These are phyloP conservation scores for Phytophthora meadii DNA, from an alignment of 352 stramenopile species.

Conservation along the genomic window DNA sequence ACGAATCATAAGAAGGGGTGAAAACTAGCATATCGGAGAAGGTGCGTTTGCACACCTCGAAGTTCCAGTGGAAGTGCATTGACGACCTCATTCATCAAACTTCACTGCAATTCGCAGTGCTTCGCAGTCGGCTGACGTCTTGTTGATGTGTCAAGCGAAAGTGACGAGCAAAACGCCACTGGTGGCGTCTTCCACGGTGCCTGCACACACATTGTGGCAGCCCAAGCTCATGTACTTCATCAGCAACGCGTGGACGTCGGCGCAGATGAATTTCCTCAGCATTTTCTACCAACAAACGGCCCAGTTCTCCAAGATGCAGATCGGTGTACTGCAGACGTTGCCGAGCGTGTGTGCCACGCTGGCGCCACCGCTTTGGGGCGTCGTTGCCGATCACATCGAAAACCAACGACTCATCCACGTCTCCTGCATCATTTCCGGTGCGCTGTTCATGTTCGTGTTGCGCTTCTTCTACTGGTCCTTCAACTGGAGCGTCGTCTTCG, in stretches of 20 bases:
- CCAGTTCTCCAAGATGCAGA: slow-evolving; percentile 78
- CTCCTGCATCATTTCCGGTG: slow-evolving; percentile 60
- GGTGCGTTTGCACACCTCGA: slow-evolving; percentile 1
- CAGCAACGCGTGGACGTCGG: slow-evolving; percentile 66
- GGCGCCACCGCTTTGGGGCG: slow-evolving; percentile 76
- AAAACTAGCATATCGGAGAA: slow-evolving; percentile 17
- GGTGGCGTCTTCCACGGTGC: slow-evolving; percentile 9
- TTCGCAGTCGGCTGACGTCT: not conserved
- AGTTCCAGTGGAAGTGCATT: slow-evolving; percentile 2
- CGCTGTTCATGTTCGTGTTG: slow-evolving; percentile 65
- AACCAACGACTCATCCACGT: slow-evolving; percentile 74
- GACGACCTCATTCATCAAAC: slow-evolving; percentile 33
- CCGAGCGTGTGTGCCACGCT: slow-evolving; percentile 71
- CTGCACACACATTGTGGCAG: slow-evolving; percentile 45
- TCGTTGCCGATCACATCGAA: slow-evolving; percentile 69
- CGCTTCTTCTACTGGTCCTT: slow-evolving; percentile 68
- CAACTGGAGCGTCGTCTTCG: slow-evolving; percentile 52
- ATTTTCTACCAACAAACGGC: slow-evolving; percentile 77
- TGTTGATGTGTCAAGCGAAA: slow-evolving; percentile 33
- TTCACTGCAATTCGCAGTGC: slow-evolving; percentile 5
- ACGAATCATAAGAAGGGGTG: slow-evolving; percentile 22
- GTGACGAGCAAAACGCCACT: slow-evolving; percentile 38
- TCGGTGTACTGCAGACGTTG: slow-evolving; percentile 76
- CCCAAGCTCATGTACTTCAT: slow-evolving; percentile 85
- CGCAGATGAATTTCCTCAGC: slow-evolving; percentile 78